Evolutionary conservation across 2,329 filamentous ascomycete genomes (phyloP), one percentile per base, ranked within the genome.

Genomic region (Atkinsonella hypoxylon): DNA sequence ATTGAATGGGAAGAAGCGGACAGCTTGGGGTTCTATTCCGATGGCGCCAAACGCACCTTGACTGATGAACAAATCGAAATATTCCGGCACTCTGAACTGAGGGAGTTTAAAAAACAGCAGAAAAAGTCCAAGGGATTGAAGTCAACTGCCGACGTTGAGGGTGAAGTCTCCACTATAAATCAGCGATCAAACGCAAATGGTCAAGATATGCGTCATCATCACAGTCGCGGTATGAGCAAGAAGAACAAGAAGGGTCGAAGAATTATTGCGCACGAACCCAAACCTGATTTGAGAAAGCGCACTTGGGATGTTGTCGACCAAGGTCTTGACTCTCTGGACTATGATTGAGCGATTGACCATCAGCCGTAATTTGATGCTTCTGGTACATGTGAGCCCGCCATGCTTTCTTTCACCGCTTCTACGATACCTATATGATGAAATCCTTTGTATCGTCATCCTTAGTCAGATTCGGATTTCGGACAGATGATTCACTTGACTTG

Each of bases 401-500:
- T 26, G 26, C 26, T 34, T 49, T 47, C 12, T 11, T 42, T 4
- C 22, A 18, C 39, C 41, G 6, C 38, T 36, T 18, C 3, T 18
- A 4, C 30, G 10, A 18, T 22, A 47, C 46, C 52, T 48, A 50
- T 53, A 85, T 91, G 89, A 94, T 91, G 89, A 93, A 82, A 89
- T 75, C 67, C 68, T 70, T 78, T 71, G 77, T 89, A 90, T 89
- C 85, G 87, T 94, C 89, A 94, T 95, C 89, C 89, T 94, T 94
- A 94, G 87, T 75, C 89, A 78, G 83, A 94, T 68, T 63, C 54
- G 55, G 57, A 56, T 56, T 58, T 55, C 55, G 56, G 60, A 55
- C 55, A 58, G 54, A 69, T 46, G 67, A 69, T 53, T 59, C 58
- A 65, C 58, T 50, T 58, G 59, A 55, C 56, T 42, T 51, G 48